Evolutionary conservation across 2,329 filamentous ascomycete genomes (phyloP).

Genomic region (Ascochyta clinopodiicola): DNA sequence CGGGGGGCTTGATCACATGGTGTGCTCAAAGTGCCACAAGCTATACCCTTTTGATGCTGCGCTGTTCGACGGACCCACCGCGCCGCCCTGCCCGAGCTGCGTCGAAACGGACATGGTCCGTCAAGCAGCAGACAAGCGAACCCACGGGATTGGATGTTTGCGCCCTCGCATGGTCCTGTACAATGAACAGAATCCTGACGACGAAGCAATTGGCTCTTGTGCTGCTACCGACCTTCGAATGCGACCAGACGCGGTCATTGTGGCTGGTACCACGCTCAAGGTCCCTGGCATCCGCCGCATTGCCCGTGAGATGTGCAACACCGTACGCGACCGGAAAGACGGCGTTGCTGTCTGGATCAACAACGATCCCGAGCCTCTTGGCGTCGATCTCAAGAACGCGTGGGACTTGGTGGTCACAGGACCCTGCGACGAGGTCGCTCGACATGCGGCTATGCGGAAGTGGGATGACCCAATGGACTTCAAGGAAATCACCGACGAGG

Average conservation of each 20-base stretch:
- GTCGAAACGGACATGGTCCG: conserved; percentile 77
- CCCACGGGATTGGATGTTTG: conserved; percentile 88
- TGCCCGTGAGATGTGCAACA: conserved; percentile 86
- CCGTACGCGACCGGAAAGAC: conserved; percentile 80
- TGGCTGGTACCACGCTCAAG: conserved; percentile 94
- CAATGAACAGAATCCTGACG: conserved; percentile 96
- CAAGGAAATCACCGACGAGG: conserved; percentile 45
- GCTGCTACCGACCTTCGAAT: conserved; percentile 84
- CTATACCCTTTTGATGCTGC: conserved; percentile 77
- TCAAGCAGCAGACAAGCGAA: conserved; percentile 82
- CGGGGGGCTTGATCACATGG: conserved; percentile 93
- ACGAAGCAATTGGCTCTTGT: conserved; percentile 92
- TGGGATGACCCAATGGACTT: conserved; percentile 60
- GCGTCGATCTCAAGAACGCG: conserved; percentile 85
- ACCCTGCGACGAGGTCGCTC: conserved; percentile 86
- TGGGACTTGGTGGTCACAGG: conserved; percentile 92
- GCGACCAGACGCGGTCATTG: conserved; percentile 88
- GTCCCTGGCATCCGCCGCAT: conserved; percentile 91
- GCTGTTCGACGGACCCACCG: conserved; percentile 82
- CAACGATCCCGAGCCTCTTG: conserved; percentile 80
- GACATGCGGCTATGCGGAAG: conserved; percentile 66
- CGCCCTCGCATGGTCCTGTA: conserved; percentile 95
- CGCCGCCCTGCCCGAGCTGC: conserved; percentile 81
- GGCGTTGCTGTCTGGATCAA: conserved; percentile 96
- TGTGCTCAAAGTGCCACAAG: conserved; percentile 88